Conservation (phyloP, 352 stramenopile species). For the Globisporangium canariense region DNA sequence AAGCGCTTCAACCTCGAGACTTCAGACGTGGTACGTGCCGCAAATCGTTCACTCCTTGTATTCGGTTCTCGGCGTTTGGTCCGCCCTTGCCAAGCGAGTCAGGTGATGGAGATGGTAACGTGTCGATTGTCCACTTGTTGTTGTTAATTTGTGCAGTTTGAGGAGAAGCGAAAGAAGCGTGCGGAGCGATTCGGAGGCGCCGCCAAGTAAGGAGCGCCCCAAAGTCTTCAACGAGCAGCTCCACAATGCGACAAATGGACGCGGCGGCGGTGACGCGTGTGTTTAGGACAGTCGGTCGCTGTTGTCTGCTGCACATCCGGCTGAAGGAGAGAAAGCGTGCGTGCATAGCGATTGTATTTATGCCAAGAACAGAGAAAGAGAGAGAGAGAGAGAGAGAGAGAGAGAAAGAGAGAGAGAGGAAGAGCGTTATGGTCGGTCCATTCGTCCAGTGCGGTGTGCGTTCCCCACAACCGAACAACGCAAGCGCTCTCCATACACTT, state of each 20-base stretch:
- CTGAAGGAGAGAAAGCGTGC: neutral
- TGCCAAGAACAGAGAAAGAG: slow-evolving; percentile 3
- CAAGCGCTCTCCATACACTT: neutral
- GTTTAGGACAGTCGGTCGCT: neutral
- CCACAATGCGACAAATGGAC: slow-evolving; percentile 7
- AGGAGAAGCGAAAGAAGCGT: slow-evolving; percentile 77
- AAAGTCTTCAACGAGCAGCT: slow-evolving; percentile 13
- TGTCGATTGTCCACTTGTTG: neutral
- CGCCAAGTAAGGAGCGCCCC: slow-evolving; percentile 12
- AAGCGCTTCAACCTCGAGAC: slow-evolving; percentile 85
- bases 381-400: slow-evolving; percentile 2
- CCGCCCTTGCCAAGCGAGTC: slow-evolving; percentile 3
- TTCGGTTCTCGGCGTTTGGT: neutral
- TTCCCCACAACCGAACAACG: neutral
- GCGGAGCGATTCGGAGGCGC: slow-evolving; percentile 52
- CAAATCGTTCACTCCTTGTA: neutral
- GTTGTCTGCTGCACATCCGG: neutral
- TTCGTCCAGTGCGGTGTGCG: slow-evolving; percentile 9
- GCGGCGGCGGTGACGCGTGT: neutral
- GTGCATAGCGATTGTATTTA: slow-evolving; percentile 11
- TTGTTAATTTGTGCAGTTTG: slow-evolving; percentile 29
- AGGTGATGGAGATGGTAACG: slow-evolving; percentile 2
- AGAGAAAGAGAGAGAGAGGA: neutral
- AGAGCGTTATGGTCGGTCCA: slow-evolving; percentile 9
- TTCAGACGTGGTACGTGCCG: slow-evolving; percentile 56